A percentile compares a stretch with the other conserved stretches of the same genome.
These are phyloP conservation scores for Cyberlindnera suaveolens DNA, from an alignment of 805 yeast genomes.

Conservation along the genomic window DNA sequence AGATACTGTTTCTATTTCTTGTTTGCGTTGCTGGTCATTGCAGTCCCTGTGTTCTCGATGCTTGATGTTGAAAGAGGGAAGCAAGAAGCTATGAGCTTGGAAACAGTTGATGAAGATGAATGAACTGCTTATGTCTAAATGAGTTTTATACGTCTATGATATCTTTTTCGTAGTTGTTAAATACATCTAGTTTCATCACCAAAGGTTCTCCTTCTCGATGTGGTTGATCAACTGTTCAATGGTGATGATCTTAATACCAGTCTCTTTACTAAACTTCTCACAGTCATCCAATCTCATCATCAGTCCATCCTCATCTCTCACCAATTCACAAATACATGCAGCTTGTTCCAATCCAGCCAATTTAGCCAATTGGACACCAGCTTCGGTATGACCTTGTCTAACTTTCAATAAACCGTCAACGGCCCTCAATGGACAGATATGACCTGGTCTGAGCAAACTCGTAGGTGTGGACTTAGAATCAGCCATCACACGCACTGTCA, in stretches of 20 bases:
- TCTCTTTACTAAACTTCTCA: conserved; percentile 54
- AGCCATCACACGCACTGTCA: conserved; percentile 72
- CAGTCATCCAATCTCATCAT: conserved; percentile 96
- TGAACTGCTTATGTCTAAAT: neutral
- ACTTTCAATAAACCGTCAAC: conserved; percentile 72
- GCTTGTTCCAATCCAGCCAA: conserved; percentile 79
- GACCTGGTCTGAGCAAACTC: conserved; percentile 90
- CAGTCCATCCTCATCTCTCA: conserved; percentile 85
- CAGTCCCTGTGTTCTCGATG: conserved; percentile 50
- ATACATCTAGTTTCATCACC: conserved; percentile 1
- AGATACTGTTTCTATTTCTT: conserved; percentile 66
- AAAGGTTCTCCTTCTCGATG: conserved; percentile 25
- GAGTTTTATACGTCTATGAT: neutral
- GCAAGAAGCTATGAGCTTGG: conserved; percentile 42
- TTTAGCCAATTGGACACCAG: conserved; percentile 81
- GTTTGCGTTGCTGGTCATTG: conserved; percentile 42
- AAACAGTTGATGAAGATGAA: conserved; percentile 18
- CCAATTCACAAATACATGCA: conserved; percentile 90
- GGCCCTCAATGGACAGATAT: conserved; percentile 87
- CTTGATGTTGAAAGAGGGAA: conserved; percentile 61
- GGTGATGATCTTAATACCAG: conserved; percentile 64
- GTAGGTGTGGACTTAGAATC: conserved; percentile 45
- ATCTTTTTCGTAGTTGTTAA: neutral
- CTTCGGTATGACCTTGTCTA: conserved; percentile 97
- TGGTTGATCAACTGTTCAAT: conserved; percentile 67